Evolutionary conservation across 352 stramenopile genomes (phyloP), one percentile per base, ranked within the genome.

Genomic region (Pythium utonaiense): DNA sequence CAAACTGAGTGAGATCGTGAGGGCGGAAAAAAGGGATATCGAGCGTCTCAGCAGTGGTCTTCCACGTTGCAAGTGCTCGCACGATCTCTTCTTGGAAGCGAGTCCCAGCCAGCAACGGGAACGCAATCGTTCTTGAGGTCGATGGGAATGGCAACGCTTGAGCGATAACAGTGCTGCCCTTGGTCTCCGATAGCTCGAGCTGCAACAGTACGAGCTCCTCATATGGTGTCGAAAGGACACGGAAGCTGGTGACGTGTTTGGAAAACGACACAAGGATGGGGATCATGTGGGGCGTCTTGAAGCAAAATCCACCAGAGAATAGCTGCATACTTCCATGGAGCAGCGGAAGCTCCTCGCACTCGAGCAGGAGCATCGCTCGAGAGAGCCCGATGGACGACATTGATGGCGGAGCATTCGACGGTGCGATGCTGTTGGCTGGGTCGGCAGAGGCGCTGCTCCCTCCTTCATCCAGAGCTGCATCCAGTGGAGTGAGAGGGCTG

Each of bases 51-150:
- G 75, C 73, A 1, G 75, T 75, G 5, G n/a, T 0, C 57, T 89
- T 91, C 83, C 83, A 93, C 6, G 57, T 62, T 1, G 72, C 61
- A 8, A 93, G 54, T 0, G 80, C 73, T 9, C 61, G 72, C 16
- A 91, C 68, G 13, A 91, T 72, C 30, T 89, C 76, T 27, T 85
- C 63, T 50, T 93, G 83, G 28, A 88, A 87, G 14, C 80, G 78
- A 3, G 78, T 78, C 3, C 77, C 78, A 3, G 83, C 78, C 7
- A 88, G 54, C 21, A 93, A 36, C 3, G 83, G 83, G 9, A 93
- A 74, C 17, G 66, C 76, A 10, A 90, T 28, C 6, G 63, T 57
- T 7, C 62, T 57, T 3, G 56, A 71, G 3, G 61, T 21, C 6
- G 70, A 45, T 3, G 45, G 8, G 36, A 89, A 74, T 2, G 80